Evolutionary conservation across 257 asterid species (phyloP).

Genomic region (Hygrophila difformis): DNA sequence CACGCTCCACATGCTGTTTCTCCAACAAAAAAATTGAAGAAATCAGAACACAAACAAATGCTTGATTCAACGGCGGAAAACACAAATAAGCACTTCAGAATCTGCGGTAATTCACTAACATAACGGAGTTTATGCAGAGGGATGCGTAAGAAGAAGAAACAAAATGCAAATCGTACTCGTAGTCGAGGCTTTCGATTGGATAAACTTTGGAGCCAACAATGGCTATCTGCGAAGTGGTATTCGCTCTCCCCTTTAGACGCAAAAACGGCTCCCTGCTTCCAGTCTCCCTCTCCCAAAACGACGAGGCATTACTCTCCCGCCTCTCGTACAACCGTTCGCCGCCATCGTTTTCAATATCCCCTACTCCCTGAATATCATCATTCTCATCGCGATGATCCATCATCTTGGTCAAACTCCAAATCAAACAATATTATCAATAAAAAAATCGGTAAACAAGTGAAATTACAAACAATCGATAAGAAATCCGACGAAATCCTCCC

Average conservation of each 20-base stretch:
- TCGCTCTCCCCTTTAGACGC: slow-evolving; percentile 38
- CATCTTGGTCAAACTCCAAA: no score
- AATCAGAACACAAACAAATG: no score
- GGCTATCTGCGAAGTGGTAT: slow-evolving; percentile 83
- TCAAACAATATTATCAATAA: no score
- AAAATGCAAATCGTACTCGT: slow-evolving; percentile 56
- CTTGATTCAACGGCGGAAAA: background rate
- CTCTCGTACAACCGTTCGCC: slow-evolving; percentile 18
- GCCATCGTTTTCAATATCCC: slow-evolving; percentile 47
- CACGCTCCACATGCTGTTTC: background rate
- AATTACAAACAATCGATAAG: no score
- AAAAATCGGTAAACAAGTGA: no score
- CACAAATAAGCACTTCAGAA: background rate
- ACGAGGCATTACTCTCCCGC: slow-evolving; percentile 29
- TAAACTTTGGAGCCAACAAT: slow-evolving; percentile 65
- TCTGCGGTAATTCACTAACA: no score
- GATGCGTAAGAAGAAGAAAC: background rate
- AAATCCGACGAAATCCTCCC: no score
- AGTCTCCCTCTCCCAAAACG: slow-evolving; percentile 26
- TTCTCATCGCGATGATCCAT: slow-evolving; percentile 16
- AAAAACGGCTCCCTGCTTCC: slow-evolving; percentile 52
- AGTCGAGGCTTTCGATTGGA: slow-evolving; percentile 83
- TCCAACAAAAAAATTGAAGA: background rate
- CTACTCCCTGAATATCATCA: slow-evolving; percentile 15
- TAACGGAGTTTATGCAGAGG: no score